These are phyloP conservation scores for Fusarium buxicola DNA, from an alignment of 2,329 filamentous ascomycete species.

Conservation along the genomic window DNA sequence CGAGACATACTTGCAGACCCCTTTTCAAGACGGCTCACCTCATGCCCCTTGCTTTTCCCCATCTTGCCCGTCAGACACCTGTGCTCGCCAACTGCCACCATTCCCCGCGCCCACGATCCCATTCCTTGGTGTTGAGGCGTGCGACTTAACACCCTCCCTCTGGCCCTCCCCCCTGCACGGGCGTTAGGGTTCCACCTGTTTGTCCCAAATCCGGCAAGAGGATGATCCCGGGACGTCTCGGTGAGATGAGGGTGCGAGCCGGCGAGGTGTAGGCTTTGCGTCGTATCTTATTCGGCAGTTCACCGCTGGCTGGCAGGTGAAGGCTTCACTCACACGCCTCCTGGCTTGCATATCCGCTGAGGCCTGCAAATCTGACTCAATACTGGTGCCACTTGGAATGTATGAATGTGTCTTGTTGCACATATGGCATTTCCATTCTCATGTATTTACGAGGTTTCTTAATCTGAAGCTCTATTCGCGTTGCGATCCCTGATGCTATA, in stretches of 20 bases:
- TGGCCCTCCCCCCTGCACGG: neutral
- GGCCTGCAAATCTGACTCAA: too few species aligned
- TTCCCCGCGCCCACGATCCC: neutral
- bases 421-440: too few species aligned
- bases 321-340: neutral
- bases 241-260: neutral
- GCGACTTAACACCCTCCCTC: constrained; percentile 7
- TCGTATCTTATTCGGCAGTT: neutral
- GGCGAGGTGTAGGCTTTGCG: neutral
- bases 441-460: too few species aligned
- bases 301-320: neutral
- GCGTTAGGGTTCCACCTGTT: constrained; percentile 6
- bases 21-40: neutral
- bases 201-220: constrained; percentile 6
- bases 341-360: neutral
- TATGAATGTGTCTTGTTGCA: neutral
- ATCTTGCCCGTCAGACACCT: neutral
- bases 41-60: neutral
- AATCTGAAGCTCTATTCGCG: constrained; percentile 4
- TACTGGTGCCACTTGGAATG: neutral
- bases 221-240: neutral
- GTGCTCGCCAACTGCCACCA: neutral
- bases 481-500: neutral
- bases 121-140: constrained; percentile 19
- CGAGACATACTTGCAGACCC: neutral